A percentile compares a stretch with the other conserved stretches of the same genome.
Conservation (phyloP, 129 eudicot species). For the Centaurea solstitialis region DNA sequence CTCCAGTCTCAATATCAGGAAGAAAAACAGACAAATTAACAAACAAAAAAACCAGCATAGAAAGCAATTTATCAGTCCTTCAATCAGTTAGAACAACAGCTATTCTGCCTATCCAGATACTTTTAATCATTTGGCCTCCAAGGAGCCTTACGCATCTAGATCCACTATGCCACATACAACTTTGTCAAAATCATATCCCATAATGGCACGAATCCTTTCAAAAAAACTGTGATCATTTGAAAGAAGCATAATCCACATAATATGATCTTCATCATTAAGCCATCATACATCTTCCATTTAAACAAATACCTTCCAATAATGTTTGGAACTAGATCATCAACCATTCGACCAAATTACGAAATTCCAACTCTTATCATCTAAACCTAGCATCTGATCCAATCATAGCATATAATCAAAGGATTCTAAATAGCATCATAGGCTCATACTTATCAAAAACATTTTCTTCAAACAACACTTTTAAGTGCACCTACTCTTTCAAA, state of each 20-base stretch:
- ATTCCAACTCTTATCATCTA: background rate
- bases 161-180: background rate
- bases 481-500: background rate
- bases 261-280: background rate
- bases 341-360: background rate
- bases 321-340: background rate
- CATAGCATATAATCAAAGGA: background rate
- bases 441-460: too few species aligned
- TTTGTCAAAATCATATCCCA: background rate
- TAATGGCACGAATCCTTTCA: too few species aligned
- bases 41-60: background rate
- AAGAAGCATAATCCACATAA: background rate
- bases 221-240: background rate
- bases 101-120: background rate
- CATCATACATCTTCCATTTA: background rate
- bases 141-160: background rate
- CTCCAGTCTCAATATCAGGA: background rate
- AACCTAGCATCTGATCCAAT: conserved; percentile 14
- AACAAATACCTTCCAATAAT: background rate
- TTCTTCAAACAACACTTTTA: background rate
- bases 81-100: background rate
- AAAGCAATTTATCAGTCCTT: background rate
- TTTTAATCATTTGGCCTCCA: background rate
- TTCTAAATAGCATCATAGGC: background rate
- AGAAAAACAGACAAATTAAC: background rate